These are phyloP conservation scores for Metarhizium brunneum DNA, from an alignment of 2,329 filamentous ascomycete genomes.

Conservation along the genomic window DNA sequence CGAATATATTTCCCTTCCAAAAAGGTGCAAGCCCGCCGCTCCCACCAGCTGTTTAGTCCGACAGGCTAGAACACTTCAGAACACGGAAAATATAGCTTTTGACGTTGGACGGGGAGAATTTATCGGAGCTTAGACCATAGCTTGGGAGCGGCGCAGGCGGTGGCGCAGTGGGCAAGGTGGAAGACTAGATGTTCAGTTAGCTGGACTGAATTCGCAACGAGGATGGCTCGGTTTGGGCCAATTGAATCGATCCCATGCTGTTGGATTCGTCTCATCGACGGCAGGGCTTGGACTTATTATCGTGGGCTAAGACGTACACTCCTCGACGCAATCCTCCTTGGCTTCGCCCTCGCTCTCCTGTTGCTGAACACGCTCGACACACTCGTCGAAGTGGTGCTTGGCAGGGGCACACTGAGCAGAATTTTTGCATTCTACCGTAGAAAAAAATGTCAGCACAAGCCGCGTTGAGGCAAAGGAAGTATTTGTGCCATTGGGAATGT, in stretches of 20 bases:
- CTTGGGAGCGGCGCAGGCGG: constrained; percentile 88
- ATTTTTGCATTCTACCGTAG: constrained; percentile 69
- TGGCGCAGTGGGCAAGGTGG: constrained; percentile 95
- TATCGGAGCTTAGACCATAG: constrained; percentile 91
- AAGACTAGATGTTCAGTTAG: constrained; percentile 56
- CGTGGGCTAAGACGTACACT: constrained; percentile 63
- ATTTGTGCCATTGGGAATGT: neutral
- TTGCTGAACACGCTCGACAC: constrained; percentile 75
- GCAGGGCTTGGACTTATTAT: neutral
- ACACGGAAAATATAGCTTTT: neutral
- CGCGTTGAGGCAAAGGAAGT: neutral
- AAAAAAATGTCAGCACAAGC: neutral
- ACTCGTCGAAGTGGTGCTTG: constrained; percentile 99
- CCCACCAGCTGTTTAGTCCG: neutral
- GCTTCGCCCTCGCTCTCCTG: constrained; percentile 59
- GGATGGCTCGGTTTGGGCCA: neutral
- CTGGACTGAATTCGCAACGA: neutral
- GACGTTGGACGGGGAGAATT: constrained; percentile 17
- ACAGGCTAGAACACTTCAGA: neutral
- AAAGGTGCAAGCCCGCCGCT: neutral
- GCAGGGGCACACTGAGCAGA: constrained; percentile 73
- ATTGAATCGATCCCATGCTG: neutral
- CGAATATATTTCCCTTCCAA: neutral
- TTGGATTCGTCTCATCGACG: neutral
- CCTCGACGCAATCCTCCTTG: constrained; percentile 95